A percentile compares a stretch with the other conserved stretches of the same genome.
Evolutionary conservation across 2,329 filamentous ascomycete species (phyloP).

Genomic region (Aspergillus floridensis): DNA sequence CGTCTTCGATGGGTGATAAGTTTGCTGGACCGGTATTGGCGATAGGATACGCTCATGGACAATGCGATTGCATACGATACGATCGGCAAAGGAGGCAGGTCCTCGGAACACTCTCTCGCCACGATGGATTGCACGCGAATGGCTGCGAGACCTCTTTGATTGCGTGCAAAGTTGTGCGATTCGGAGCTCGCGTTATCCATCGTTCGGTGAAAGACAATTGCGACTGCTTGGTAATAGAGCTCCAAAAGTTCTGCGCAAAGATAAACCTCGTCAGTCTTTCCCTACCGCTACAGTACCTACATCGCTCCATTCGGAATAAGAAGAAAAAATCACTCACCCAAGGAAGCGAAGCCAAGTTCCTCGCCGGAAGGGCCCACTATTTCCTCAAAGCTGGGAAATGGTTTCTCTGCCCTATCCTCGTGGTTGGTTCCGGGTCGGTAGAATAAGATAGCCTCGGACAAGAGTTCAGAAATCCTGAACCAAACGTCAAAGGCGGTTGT

Average conservation of each 20-base stretch:
- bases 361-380: conserved; percentile 28
- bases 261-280: background rate
- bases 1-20: conserved; percentile 41
- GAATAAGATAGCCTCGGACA: conserved; percentile 39
- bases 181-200: conserved; percentile 34
- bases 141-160: conserved; percentile 56
- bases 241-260: conserved; percentile 47
- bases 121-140: conserved; percentile 56
- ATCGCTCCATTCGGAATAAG: too few relatives aligned
- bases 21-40: conserved; percentile 54
- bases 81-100: conserved; percentile 53
- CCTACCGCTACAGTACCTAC: too few relatives aligned
- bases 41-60: conserved; percentile 56
- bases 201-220: conserved; percentile 56
- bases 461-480: conserved; percentile 38
- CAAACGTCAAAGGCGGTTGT: conserved; percentile 36
- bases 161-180: conserved; percentile 50
- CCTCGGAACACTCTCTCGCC: conserved; percentile 45
- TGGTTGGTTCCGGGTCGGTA: conserved; percentile 34
- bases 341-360: conserved; percentile 27
- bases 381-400: conserved; percentile 38
- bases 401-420: conserved; percentile 37
- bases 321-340: conserved; percentile 21
- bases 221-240: conserved; percentile 57
- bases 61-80: conserved; percentile 57